These are phyloP conservation scores for Gymnopilus dilepis DNA, from an alignment of 768 basidiomycete genomes.

Conservation along the genomic window DNA sequence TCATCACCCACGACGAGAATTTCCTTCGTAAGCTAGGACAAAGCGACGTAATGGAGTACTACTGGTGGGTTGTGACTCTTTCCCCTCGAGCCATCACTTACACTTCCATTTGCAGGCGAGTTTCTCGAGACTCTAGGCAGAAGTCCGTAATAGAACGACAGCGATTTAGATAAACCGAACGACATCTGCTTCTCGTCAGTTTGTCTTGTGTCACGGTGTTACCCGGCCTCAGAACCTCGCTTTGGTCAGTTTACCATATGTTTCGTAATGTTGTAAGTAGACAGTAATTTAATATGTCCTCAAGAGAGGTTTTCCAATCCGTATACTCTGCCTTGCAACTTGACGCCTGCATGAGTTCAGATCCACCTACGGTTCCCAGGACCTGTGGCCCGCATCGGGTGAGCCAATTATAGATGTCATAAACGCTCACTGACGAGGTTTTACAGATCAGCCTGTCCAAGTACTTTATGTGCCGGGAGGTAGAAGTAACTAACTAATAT, in stretches of 20 bases:
- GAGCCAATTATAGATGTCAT: neutral
- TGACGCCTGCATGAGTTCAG: neutral
- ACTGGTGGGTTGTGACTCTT: constrained; percentile 65
- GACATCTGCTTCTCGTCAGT: constrained; percentile 8
- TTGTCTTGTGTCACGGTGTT: constrained; percentile 3
- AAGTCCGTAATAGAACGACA: constrained; percentile 81
- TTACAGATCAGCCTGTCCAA: neutral
- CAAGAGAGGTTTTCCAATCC: neutral
- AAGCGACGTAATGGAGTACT: constrained; percentile 92
- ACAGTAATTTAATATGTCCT: neutral
- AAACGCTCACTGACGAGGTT: neutral
- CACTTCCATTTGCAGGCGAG: constrained; percentile 62
- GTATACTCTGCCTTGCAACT: neutral
- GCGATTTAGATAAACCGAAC: constrained; percentile 56
- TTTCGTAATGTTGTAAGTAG: neutral
- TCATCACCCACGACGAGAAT: constrained; percentile 97
- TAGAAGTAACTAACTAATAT: constrained; percentile 3
- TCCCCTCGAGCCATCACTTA: constrained; percentile 8
- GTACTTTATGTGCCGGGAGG: neutral
- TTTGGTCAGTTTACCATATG: neutral
- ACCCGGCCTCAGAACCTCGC: neutral
- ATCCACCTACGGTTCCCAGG: neutral
- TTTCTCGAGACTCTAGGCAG: constrained; percentile 70
- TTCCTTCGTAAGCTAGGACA: constrained; percentile 92
- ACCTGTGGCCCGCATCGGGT: neutral